These are phyloP conservation scores for Castanea sativa DNA, from an alignment of 306 rosid genomes.

Conservation along the genomic window DNA sequence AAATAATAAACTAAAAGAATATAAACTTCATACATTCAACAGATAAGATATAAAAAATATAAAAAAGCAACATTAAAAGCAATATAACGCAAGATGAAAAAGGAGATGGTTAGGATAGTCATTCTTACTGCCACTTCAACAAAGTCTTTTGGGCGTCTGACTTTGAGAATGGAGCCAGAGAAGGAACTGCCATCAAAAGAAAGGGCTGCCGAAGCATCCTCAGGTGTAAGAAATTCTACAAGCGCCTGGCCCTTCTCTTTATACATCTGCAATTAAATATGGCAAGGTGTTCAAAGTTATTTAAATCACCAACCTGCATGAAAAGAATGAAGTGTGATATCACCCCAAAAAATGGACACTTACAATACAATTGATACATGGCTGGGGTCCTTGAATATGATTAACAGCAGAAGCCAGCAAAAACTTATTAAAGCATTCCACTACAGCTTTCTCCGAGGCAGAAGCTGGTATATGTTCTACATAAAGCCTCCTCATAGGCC, in stretches of 20 bases:
- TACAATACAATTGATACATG: slow-evolving; percentile 88
- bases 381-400: slow-evolving; percentile 66
- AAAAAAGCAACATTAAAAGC: not conserved
- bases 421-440: slow-evolving; percentile 69
- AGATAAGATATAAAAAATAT: not conserved
- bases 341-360: slow-evolving; percentile 25
- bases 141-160: slow-evolving; percentile 90
- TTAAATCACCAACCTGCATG: not conserved
- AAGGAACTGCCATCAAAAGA: slow-evolving; percentile 73
- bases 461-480: slow-evolving; percentile 82
- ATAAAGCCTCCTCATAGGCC: slow-evolving; percentile 93
- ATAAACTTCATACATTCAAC: not conserved
- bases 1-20: not conserved
- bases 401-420: slow-evolving; percentile 58
- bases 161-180: slow-evolving; percentile 65
- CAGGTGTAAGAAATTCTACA: slow-evolving; percentile 88
- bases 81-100: slow-evolving; percentile 1
- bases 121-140: slow-evolving; percentile 83
- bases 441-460: slow-evolving; percentile 67
- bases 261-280: slow-evolving; percentile 62
- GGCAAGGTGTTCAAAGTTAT: slow-evolving; percentile 19
- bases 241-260: slow-evolving; percentile 84
- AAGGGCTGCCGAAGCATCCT: slow-evolving; percentile 88
- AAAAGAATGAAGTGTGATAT: slow-evolving; percentile 3
- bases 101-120: slow-evolving; percentile 29